Base-by-base conservation (phyloP, 73 alveolate species). In the Paramecium biaurelia region DNA sequence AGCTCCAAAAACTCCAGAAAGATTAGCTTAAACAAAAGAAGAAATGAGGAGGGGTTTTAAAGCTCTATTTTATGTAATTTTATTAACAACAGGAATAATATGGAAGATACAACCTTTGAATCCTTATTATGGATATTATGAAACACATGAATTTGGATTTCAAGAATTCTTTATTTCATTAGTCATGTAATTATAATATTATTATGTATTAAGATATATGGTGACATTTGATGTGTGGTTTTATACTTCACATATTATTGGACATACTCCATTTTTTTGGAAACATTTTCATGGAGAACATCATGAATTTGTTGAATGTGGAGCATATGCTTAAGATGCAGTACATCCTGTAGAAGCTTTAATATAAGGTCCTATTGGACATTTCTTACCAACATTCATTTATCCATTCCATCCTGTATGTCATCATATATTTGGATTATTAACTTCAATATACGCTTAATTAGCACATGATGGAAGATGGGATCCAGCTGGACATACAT, bases 401-500 rank as follows among this genome's bases (percentile, higher is more conserved):
- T 57, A 59, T 42, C 93, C 93, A 5, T 63, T 86, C 57, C 93
- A 86, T 59, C 93, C 93, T 18, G 88, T 67, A 7, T 57, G 74
- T 34, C 93, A 86, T 47, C 84, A 76, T 21, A 57, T 59, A 8
- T 86, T 86, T 67, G 93, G 93, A 2, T 30, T 86, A 63, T 43
- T 86, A 11, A 86, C 93, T 24, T 86, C 93, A 12, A 8, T 59
- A 12, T 86, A 23, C 21, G 93, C 93, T 14, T 24, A 63, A 41
- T 21, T 86, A 67, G 93, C 93, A 11, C 93, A 86, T 32, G 93
- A 86, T 37, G 93, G 93, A 28, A 86, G 93, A 67, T 86, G 93
- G 93, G 93, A 86, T 28, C 93, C 93, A 37, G 72, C 58, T 11
- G 84, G 84, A 41, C 93, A 86, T 7, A 86, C 58, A 20, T 49